phyloP scores from a whole-genome alignment of 2,329 filamentous ascomycete species.

The Arthroderma sp. region DNA sequence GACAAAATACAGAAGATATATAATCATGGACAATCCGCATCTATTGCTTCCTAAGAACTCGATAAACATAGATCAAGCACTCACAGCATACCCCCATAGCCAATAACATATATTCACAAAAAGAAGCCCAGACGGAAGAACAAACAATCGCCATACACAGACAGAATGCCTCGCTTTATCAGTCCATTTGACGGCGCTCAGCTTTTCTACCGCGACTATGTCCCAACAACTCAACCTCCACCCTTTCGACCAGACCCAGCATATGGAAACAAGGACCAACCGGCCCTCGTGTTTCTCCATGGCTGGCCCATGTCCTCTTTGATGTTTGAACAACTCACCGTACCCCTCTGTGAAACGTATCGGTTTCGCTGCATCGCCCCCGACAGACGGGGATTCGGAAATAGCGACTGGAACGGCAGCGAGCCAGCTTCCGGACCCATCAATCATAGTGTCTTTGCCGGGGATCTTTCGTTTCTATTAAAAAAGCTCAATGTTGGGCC shows the following conservation, averaged over 20 bases:
- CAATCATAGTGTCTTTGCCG: slow-evolving; percentile 19
- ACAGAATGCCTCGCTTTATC: slow-evolving; percentile 14
- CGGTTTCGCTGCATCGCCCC: slow-evolving; percentile 19
- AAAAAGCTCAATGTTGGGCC: slow-evolving; percentile 12
- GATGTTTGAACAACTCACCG: slow-evolving; percentile 18
- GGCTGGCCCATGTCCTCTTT: slow-evolving; percentile 20
- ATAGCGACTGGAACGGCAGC: slow-evolving; percentile 18
- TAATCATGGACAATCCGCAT: too few relatives aligned
- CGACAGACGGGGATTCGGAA: slow-evolving; percentile 20
- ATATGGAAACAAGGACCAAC: slow-evolving; percentile 7
- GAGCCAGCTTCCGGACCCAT: slow-evolving; percentile 9
- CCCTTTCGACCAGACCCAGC: slow-evolving; percentile 6
- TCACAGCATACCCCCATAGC: too few relatives aligned
- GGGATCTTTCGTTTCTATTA: slow-evolving; percentile 15
- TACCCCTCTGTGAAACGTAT: slow-evolving; percentile 17
- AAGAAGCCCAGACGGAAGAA: too few relatives aligned
- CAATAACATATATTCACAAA: too few relatives aligned
- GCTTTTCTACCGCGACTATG: slow-evolving; percentile 15
- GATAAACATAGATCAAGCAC: too few relatives aligned
- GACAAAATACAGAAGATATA: too few relatives aligned
- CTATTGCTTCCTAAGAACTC: too few relatives aligned
- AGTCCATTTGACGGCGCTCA: slow-evolving; percentile 14
- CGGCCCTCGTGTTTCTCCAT: slow-evolving; percentile 18
- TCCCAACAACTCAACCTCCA: slow-evolving; percentile 11
- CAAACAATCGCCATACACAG: background rate